Conservation (phyloP, 1,139 yeast genomes). For the Kluyveromyces sp. region DNA sequence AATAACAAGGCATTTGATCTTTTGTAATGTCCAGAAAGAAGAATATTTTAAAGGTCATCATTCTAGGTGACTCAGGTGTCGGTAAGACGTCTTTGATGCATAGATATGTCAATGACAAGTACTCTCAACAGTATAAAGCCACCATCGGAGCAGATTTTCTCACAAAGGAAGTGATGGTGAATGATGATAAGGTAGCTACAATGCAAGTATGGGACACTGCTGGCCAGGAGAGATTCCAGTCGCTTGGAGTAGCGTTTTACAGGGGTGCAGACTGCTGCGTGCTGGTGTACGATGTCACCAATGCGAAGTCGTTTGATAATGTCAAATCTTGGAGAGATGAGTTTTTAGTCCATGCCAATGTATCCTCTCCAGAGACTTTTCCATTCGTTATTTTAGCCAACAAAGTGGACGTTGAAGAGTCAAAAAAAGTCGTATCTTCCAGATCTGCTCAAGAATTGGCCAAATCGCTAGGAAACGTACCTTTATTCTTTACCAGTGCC, state of each 20-base stretch:
- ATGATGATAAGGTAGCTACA: constrained; percentile 64
- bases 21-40: constrained; percentile 54
- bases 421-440: constrained; percentile 71
- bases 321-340: constrained; percentile 93
- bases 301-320: constrained; percentile 85
- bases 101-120: constrained; percentile 91
- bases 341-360: constrained; percentile 87
- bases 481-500: constrained; percentile 91
- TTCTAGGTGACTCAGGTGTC: constrained; percentile 94
- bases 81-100: constrained; percentile 96
- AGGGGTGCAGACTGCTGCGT: constrained; percentile 99
- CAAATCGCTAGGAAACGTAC: constrained; percentile 79
- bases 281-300: constrained; percentile 88
- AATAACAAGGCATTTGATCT: neutral
- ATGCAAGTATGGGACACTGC: constrained; percentile 99
- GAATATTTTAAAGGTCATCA: constrained; percentile 86
- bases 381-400: constrained; percentile 94
- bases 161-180: constrained; percentile 82
- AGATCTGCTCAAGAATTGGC: constrained; percentile 86
- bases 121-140: constrained; percentile 93
- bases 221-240: constrained; percentile 96
- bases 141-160: constrained; percentile 97
- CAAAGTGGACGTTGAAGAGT: constrained; percentile 90
- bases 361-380: constrained; percentile 87
- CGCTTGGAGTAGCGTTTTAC: constrained; percentile 94